A percentile compares a stretch with the other conserved stretches of the same genome.
Evolutionary conservation across 352 stramenopile genomes (phyloP).

Genomic region (Thraustotheca clavata): DNA sequence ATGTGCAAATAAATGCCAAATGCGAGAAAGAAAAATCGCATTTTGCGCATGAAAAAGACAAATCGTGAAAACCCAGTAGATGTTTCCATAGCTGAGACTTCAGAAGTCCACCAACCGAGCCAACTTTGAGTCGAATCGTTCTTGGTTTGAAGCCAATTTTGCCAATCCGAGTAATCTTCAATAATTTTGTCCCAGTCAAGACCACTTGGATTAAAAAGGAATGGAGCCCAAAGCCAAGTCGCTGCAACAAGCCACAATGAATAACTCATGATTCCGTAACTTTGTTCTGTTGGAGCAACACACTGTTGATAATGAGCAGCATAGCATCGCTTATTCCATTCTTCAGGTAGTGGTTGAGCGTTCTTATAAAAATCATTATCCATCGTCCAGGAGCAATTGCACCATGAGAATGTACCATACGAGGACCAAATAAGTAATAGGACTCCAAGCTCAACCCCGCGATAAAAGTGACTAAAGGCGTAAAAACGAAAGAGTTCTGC

Average conservation of each 20-base stretch:
- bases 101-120: conserved; percentile 82
- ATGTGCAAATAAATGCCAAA: conserved; percentile 74
- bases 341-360: conserved; percentile 51
- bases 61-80: conserved; percentile 53
- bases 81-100: conserved; percentile 76
- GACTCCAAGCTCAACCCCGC: conserved; percentile 91
- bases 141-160: conserved; percentile 89
- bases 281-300: conserved; percentile 90
- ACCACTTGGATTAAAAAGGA: conserved; percentile 95
- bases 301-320: conserved; percentile 80
- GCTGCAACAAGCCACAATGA: conserved; percentile 87
- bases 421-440: conserved; percentile 67
- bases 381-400: conserved; percentile 76
- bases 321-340: conserved; percentile 75
- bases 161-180: conserved; percentile 91
- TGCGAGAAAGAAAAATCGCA: conserved; percentile 62
- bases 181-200: conserved; percentile 97
- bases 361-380: conserved; percentile 68
- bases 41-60: conserved; percentile 65
- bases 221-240: conserved; percentile 65
- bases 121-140: conserved; percentile 83
- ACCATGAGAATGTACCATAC: conserved; percentile 94
- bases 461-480: conserved; percentile 96
- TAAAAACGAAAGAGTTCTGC: conserved; percentile 98
- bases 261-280: conserved; percentile 97